Conservation (phyloP, 140 eudicot genomes). For the Bidens hawaiensis region DNA sequence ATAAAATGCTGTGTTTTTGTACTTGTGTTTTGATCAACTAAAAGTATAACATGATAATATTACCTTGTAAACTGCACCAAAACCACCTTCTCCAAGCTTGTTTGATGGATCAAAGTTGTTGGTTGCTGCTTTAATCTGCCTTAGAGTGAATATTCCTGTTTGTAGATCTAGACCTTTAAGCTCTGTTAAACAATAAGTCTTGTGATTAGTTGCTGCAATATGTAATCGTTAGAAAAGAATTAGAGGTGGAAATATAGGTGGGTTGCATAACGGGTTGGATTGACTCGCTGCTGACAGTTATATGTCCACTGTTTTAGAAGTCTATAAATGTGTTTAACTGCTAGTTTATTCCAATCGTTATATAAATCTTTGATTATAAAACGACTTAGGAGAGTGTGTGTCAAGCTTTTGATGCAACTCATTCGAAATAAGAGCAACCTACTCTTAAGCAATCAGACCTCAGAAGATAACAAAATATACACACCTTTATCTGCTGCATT, state of each 20-base stretch:
- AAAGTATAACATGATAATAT: constrained; percentile 6
- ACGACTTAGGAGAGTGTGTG: background rate
- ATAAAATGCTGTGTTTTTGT: background rate
- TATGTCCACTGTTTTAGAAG: background rate
- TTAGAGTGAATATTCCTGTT: constrained; percentile 67
- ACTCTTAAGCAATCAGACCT: background rate
- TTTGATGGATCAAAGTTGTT: constrained; percentile 67
- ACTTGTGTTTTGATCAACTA: constrained; percentile 5
- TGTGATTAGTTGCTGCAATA: constrained; percentile 12
- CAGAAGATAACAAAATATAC: constrained; percentile 6
- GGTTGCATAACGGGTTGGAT: background rate
- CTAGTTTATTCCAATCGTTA: background rate
- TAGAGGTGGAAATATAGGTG: background rate
- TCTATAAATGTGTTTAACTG: background rate
- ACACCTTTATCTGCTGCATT: constrained; percentile 59
- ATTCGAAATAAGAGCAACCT: constrained; percentile 1
- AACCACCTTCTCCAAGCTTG: constrained; percentile 90
- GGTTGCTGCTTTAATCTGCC: constrained; percentile 82
- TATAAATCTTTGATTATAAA: background rate
- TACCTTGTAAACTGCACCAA: constrained; percentile 86
- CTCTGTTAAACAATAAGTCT: constrained; percentile 35
- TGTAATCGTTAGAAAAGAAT: background rate
- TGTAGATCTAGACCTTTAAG: constrained; percentile 75
- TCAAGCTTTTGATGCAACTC: background rate
- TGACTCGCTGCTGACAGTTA: background rate